Conservation (phyloP, 225 moss, liverwort and hornwort species). For the Polytrichum commune region DNA sequence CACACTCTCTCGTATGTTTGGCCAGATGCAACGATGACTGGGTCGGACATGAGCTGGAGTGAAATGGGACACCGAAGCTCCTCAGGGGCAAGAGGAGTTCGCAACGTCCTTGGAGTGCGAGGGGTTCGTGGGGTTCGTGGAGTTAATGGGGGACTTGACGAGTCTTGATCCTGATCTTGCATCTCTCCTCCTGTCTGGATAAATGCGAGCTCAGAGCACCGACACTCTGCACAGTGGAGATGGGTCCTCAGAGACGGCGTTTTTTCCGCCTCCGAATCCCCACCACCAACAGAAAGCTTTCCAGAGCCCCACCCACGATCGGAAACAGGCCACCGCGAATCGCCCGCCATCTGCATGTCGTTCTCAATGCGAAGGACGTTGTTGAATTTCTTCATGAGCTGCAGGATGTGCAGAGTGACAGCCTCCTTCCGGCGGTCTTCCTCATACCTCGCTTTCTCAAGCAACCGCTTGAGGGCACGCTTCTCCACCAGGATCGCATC, state of each 20-base stretch:
- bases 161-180: conserved; percentile 37
- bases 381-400: conserved; percentile 71
- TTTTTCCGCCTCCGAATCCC: conserved; percentile 45
- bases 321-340: conserved; percentile 49
- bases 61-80: conserved; percentile 87
- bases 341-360: conserved; percentile 26
- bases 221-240: conserved; percentile 46
- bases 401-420: conserved; percentile 61
- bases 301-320: conserved; percentile 56
- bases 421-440: conserved; percentile 77
- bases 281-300: conserved; percentile 26
- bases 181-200: conserved; percentile 26
- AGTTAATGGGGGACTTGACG: conserved; percentile 35
- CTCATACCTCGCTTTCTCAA: conserved; percentile 63
- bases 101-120: conserved; percentile 32
- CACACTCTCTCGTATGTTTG: conserved; percentile 81
- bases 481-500: conserved; percentile 64
- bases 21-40: conserved; percentile 77
- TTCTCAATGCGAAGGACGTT: conserved; percentile 49
- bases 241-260: conserved; percentile 27
- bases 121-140: conserved; percentile 43
- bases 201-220: conserved; percentile 52
- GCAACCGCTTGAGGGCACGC: conserved; percentile 59
- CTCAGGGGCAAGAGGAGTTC: conserved; percentile 59
- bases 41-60: conserved; percentile 84